Percentiles rank a stretch among this genome's conserved stretches.
Evolutionary conservation across 1,284 basidiomycete genomes (phyloP).

Genomic region (Irpex sp.): DNA sequence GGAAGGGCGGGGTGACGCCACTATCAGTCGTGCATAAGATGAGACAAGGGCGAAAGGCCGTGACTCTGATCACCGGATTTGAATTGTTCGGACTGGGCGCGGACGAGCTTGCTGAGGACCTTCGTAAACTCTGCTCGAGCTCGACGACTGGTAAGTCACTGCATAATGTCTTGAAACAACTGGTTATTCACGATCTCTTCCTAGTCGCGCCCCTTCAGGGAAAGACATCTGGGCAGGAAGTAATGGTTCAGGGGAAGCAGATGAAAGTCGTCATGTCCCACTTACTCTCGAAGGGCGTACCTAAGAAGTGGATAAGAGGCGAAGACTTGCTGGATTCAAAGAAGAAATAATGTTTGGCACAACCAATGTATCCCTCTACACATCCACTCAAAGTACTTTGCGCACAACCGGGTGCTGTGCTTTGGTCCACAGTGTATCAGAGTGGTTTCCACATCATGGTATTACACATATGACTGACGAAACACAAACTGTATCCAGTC

Average conservation of each 20-base stretch:
- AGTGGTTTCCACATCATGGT: too few species aligned
- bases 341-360: conserved; percentile 32
- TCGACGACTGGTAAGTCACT: conserved; percentile 61
- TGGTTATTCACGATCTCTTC: too few species aligned
- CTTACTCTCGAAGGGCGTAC: conserved; percentile 66
- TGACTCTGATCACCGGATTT: conserved; percentile 74
- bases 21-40: conserved; percentile 68
- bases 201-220: conserved; percentile 56
- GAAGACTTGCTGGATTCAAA: conserved; percentile 35
- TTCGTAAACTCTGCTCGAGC: conserved; percentile 73
- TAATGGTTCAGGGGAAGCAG: conserved; percentile 84
- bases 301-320: conserved; percentile 74
- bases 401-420: not conserved
- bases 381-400: not conserved
- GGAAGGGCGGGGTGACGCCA: conserved; percentile 74
- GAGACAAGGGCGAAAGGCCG: conserved; percentile 73
- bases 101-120: conserved; percentile 76
- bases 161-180: not conserved
- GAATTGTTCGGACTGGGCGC: conserved; percentile 71
- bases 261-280: conserved; percentile 62
- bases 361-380: not conserved
- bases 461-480: too few species aligned
- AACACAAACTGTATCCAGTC: too few species aligned
- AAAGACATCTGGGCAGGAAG: conserved; percentile 55
- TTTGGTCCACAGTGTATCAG: too few species aligned